Base-by-base conservation (phyloP, 2,329 filamentous ascomycete species). In the Aspergillus pseudoglaucus region DNA sequence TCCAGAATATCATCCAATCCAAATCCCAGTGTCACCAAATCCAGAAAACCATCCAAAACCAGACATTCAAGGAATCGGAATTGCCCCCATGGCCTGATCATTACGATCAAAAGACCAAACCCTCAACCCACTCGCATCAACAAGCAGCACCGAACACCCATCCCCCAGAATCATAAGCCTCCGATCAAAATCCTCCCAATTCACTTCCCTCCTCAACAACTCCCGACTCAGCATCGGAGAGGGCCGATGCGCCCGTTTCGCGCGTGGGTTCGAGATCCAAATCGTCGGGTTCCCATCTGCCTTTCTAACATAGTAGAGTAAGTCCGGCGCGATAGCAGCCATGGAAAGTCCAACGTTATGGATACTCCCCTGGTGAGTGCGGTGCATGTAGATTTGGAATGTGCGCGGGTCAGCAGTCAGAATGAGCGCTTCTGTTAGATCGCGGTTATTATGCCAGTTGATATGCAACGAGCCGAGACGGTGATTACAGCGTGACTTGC, bases 101-200 rank as follows among this genome's bases (percentile, higher is more conserved):
- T 27, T 40, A 44, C 50, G 53, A 39, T 58, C 49, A 46, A 66
- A 63, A 37, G 46, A 56, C 60, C 58, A 65, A 4, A 59, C 47
- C 40, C 49, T 49, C 35, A 55, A 15, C 14, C 54, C 55, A 8
- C 15, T 18, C 10, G 37, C 15, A 39, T 39, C 37, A 18, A 39
- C 37, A 15, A 39, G 10, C 15, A 39, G 17, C 7, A 22, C 15
- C 15, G 37, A 18, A 18, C 18, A 12, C 7, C 47, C 44, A 47
- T 54, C 47, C 4, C 52, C 33, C 39, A 58, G 40, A 7, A 59
- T 42, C 17, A 58, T 44, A 44, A 54, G 57, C 12, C 48, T 41
- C 6, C 46, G 41, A 47, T 62, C 59, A 3, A 58, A 59, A 20
- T 48, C 50, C 17, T 57, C 43, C 17, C 45, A 37, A n/a, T 44